These are phyloP conservation scores for Euphorbia lathyris DNA, from an alignment of 345 rosid genomes.

Conservation along the genomic window DNA sequence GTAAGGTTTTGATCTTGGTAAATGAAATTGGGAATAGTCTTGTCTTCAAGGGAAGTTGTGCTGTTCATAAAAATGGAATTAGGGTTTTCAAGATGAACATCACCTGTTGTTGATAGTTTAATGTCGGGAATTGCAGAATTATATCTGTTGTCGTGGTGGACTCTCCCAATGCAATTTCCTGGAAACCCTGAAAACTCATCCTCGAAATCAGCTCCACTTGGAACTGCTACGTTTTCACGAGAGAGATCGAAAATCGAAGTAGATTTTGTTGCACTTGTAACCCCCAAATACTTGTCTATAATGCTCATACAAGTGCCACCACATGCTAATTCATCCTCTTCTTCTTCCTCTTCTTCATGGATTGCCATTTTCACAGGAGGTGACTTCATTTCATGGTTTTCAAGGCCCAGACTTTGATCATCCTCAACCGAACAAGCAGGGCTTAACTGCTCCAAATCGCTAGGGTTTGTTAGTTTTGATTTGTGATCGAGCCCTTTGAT, in stretches of 20 bases:
- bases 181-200: slow-evolving; percentile 22
- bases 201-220: slow-evolving; percentile 22
- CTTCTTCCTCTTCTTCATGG: slow-evolving; percentile 19
- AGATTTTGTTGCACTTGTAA: slow-evolving; percentile 18
- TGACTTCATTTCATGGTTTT: slow-evolving; percentile 20
- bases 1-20: slow-evolving; percentile 18
- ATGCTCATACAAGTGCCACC: slow-evolving; percentile 37
- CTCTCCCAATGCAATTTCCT: slow-evolving; percentile 20
- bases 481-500: slow-evolving; percentile 28
- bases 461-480: slow-evolving; percentile 35
- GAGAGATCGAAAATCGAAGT: slow-evolving; percentile 30
- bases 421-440: slow-evolving; percentile 21
- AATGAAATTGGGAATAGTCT: background rate
- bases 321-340: slow-evolving; percentile 23
- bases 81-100: slow-evolving; percentile 31
- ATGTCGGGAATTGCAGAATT: slow-evolving; percentile 24
- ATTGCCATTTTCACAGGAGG: slow-evolving; percentile 10
- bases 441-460: slow-evolving; percentile 21
- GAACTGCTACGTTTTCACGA: slow-evolving; percentile 14
- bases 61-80: slow-evolving; percentile 21
- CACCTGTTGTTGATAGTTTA: slow-evolving; percentile 26
- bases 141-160: slow-evolving; percentile 15
- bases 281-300: slow-evolving; percentile 54
- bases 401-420: slow-evolving; percentile 19
- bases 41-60: slow-evolving; percentile 13